phyloP scores from a whole-genome alignment of 2,329 filamentous ascomycete species.

The Claviceps paspali region DNA sequence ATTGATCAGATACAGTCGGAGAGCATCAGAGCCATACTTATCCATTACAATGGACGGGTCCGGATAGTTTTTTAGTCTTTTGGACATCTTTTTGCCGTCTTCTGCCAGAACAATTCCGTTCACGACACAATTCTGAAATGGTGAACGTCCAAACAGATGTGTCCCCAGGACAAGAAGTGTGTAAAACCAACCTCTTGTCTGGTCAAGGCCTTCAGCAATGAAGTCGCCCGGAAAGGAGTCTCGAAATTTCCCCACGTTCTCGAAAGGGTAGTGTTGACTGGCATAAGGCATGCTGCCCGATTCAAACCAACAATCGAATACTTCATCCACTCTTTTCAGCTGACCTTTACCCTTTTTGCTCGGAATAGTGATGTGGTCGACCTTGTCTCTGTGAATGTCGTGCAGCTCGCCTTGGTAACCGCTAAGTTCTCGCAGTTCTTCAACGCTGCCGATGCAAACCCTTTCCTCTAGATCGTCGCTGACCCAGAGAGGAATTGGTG shows the following conservation, averaged over 20 bases:
- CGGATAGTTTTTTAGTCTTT: constrained; percentile 90
- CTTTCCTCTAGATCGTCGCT: constrained; percentile 79
- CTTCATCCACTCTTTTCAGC: constrained; percentile 69
- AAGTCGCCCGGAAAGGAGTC: constrained; percentile 81
- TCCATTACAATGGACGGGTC: constrained; percentile 72
- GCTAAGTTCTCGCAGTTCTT: constrained; percentile 71
- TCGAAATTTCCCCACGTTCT: constrained; percentile 69
- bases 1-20: constrained; percentile 92
- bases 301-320: constrained; percentile 97
- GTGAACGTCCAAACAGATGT: constrained; percentile 68
- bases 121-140: constrained; percentile 93
- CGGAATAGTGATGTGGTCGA: constrained; percentile 88
- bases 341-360: constrained; percentile 74
- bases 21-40: constrained; percentile 79
- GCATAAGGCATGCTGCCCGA: constrained; percentile 93
- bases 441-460: constrained; percentile 71
- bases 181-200: constrained; percentile 96
- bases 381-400: constrained; percentile 83
- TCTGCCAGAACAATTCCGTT: constrained; percentile 89
- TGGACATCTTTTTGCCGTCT: constrained; percentile 98
- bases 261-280: constrained; percentile 81
- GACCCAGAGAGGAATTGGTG: constrained; percentile 80
- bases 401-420: constrained; percentile 72
- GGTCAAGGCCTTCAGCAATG: constrained; percentile 84
- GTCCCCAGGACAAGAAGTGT: constrained; percentile 79